Base-by-base conservation (phyloP, 2,329 filamentous ascomycete species). In the Epichloe gansuensis region DNA sequence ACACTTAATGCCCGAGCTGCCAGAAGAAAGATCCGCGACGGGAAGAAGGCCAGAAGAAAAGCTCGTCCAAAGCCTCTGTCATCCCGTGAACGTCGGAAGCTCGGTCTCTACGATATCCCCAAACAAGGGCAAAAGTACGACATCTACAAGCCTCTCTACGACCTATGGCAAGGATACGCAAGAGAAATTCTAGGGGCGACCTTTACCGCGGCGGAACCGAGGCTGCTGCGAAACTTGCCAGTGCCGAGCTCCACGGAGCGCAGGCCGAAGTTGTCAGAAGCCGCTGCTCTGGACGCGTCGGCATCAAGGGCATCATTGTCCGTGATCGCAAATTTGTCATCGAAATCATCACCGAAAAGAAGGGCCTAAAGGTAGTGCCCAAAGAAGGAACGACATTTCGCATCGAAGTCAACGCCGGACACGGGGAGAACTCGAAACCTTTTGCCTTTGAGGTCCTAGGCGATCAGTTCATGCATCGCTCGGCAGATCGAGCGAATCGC, bases 241-340 rank as follows among this genome's bases (percentile, higher is more conserved):
- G 85, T 53, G 91, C 91, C 2, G 93, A 98, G 69, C 91, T 90
- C 62, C 91, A 97, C 66, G 93, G 93, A 2, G 91, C 91, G 15
- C 73, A 82, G 59, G 67, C 96, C 21, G 82, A 90, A 69, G 88
- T 97, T 23, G 86, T 91, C 52, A 73, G 91, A 60, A 93, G 90
- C 66, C 72, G 80, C 34, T 96, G 91, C 65, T 80, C 85, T 15
- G 83, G 86, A 51, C 76, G 91, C 15, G 91, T 98, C 0, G 91
- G 93, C 0, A 69, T 91, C 51, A 80, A 75, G 61, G 93, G 93
- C 15, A 91, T 97, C 60, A 86, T 97, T 55, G 82, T 96, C 42
- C 83, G 88, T 65, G 93, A 98, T 71, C 85, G 86, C 50, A 89
- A 86, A 65, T 91, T 86, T 62, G 84, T 86, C 1, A 88, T 97